A percentile compares a stretch with the other conserved stretches of the same genome.
phyloP scores from a whole-genome alignment of 306 rosid species.

The Corylus heterophylla region DNA sequence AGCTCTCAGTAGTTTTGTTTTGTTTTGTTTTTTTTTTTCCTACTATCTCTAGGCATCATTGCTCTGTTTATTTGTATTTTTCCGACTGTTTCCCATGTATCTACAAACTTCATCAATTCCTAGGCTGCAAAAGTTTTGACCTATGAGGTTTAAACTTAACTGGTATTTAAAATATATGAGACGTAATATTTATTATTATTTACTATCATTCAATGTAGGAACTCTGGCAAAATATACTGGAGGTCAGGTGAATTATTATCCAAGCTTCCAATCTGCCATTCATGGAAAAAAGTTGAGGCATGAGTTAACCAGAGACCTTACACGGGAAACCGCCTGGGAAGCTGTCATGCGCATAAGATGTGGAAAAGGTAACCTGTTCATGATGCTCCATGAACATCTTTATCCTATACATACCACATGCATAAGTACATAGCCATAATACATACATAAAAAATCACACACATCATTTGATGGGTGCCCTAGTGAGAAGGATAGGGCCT shows the following conservation, averaged over 20 bases:
- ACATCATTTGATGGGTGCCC: not conserved
- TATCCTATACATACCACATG: not conserved
- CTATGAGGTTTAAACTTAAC: constrained; percentile 1
- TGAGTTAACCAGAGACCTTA: constrained; percentile 92
- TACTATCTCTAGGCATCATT: not conserved
- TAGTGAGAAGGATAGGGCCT: not conserved
- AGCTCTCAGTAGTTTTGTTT: not conserved
- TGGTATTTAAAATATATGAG: constrained; percentile 17
- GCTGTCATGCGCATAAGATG: constrained; percentile 97
- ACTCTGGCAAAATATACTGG: constrained; percentile 97
- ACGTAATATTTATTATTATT: constrained; percentile 6
- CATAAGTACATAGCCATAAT: not conserved
- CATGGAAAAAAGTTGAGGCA: constrained; percentile 92
- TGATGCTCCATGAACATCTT: constrained; percentile 25
- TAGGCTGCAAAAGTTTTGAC: constrained; percentile 16
- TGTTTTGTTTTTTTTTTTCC: not conserved
- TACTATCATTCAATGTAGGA: constrained; percentile 50
- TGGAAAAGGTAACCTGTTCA: constrained; percentile 73
- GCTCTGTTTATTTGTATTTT: not conserved
- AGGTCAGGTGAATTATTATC: constrained; percentile 90
- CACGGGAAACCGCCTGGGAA: constrained; percentile 99
- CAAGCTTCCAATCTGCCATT: constrained; percentile 71
- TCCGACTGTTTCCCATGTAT: not conserved
- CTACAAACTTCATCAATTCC: not conserved
- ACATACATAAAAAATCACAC: not conserved